Conservation (phyloP, 805 yeast genomes). For the Groenewaldozyma tartarivorans region DNA sequence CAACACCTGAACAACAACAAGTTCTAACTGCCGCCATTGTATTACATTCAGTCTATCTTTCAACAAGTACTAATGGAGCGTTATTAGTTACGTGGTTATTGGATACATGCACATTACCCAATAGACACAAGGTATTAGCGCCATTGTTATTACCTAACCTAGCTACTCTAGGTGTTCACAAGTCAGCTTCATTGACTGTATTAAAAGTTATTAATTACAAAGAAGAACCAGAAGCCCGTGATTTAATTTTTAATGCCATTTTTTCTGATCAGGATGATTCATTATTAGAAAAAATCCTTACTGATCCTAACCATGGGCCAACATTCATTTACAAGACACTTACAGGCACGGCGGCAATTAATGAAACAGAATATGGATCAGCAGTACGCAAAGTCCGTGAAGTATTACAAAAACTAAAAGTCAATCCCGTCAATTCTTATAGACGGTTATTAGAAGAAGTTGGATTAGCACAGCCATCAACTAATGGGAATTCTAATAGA, state of each 20-base stretch:
- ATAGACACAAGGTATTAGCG: conserved; percentile 58
- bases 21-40: conserved; percentile 71
- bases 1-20: conserved; percentile 57
- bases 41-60: conserved; percentile 66
- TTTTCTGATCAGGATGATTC: conserved; percentile 30
- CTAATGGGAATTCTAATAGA: not conserved
- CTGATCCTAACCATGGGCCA: conserved; percentile 61
- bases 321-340: conserved; percentile 72
- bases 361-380: conserved; percentile 48
- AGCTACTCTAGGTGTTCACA: conserved; percentile 61
- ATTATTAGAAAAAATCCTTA: conserved; percentile 46
- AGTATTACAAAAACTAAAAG: conserved; percentile 49
- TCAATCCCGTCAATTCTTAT: conserved; percentile 54
- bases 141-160: conserved; percentile 53
- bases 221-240: conserved; percentile 52
- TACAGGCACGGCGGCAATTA: conserved; percentile 50
- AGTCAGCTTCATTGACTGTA: conserved; percentile 74
- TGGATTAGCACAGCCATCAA: conserved; percentile 38
- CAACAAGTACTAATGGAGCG: conserved; percentile 80
- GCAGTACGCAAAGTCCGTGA: conserved; percentile 54
- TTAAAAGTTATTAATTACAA: conserved; percentile 68
- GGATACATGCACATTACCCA: conserved; percentile 66
- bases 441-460: conserved; percentile 87
- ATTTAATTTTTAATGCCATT: conserved; percentile 50
- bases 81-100: conserved; percentile 87